Conservation (phyloP, 352 stramenopile genomes). For the Aphanomyces invadans region DNA sequence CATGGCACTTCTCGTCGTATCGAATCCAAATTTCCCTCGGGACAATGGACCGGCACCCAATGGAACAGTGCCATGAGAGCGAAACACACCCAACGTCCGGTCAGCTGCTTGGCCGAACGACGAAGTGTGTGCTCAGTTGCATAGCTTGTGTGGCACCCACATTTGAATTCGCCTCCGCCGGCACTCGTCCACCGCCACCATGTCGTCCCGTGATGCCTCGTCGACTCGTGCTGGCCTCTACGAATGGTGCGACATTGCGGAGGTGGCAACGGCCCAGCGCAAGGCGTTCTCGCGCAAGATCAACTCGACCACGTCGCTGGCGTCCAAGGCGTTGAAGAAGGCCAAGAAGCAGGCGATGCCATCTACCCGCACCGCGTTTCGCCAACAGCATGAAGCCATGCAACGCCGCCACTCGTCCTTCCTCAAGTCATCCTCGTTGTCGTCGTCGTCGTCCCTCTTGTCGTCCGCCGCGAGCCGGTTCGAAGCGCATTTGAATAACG, state of each 20-base stretch:
- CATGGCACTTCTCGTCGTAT: not conserved
- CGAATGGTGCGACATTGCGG: conserved; percentile 2
- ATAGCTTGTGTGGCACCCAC: no score
- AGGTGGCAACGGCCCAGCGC: not conserved
- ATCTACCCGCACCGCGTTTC: not conserved
- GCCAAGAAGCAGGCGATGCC: conserved; percentile 4
- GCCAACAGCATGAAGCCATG: conserved; percentile 11
- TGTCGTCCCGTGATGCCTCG: not conserved
- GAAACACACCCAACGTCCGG: conserved; percentile 4
- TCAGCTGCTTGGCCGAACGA: not conserved
- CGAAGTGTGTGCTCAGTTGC: not conserved
- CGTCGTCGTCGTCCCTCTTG: not conserved
- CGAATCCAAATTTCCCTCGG: not conserved
- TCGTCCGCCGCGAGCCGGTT: not conserved
- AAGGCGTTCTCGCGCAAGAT: conserved; percentile 7
- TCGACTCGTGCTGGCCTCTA: not conserved
- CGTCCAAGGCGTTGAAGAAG: conserved; percentile 2
- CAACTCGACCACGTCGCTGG: not conserved
- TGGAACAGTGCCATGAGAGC: not conserved
- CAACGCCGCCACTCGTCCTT: not conserved
- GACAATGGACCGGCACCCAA: not conserved
- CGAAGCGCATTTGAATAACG: not conserved
- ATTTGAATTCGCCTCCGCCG: not conserved
- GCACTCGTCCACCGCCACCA: not conserved
- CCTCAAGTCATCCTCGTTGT: not conserved